Conservation (phyloP, 768 basidiomycete species). For the Trametopsis cervina region DNA sequence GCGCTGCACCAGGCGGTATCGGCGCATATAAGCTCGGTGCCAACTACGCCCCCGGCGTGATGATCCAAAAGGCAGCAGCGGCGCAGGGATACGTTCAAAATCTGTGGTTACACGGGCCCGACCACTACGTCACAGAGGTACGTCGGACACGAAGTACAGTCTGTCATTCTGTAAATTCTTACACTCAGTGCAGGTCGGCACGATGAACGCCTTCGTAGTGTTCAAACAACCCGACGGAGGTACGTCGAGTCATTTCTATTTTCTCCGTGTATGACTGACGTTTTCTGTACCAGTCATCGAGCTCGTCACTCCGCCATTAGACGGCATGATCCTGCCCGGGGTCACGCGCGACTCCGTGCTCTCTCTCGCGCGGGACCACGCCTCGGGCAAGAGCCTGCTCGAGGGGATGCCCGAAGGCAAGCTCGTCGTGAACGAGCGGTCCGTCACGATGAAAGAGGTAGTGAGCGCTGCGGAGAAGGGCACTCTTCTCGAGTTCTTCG, state of each 20-base stretch:
- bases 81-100: constrained; percentile 80
- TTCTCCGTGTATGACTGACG: background rate
- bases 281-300: constrained; percentile 34
- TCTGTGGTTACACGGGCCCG: constrained; percentile 77
- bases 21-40: constrained; percentile 85
- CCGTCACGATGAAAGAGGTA: constrained; percentile 73
- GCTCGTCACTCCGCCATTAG: constrained; percentile 59
- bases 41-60: constrained; percentile 84
- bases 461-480: constrained; percentile 38
- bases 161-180: background rate
- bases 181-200: constrained; percentile 49
- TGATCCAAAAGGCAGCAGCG: constrained; percentile 77
- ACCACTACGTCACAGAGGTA: constrained; percentile 44
- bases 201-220: constrained; percentile 89
- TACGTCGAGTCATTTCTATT: constrained; percentile 21
- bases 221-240: constrained; percentile 66
- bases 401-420: constrained; percentile 42
- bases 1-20: constrained; percentile 52
- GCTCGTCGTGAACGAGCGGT: constrained; percentile 58
- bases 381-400: constrained; percentile 35
- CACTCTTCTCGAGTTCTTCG: constrained; percentile 44
- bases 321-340: constrained; percentile 62
- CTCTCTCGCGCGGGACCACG: constrained; percentile 50
- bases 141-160: background rate
- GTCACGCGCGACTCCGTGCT: constrained; percentile 56